phyloP scores from a whole-genome alignment of 192 early-diverging fungal species.

The Gigaspora rosea region DNA sequence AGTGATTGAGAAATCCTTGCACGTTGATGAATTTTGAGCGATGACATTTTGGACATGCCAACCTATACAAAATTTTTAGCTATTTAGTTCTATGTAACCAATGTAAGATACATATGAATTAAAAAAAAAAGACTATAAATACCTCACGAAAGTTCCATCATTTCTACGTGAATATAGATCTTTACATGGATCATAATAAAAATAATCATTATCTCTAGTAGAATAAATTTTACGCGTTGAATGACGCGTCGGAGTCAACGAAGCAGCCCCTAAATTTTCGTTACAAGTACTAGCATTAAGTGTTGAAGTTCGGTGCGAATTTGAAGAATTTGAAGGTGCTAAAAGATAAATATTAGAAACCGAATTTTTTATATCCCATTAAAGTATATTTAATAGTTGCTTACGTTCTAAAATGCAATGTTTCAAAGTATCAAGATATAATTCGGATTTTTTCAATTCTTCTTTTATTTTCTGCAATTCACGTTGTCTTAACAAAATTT shows the following conservation, averaged over 20 bases:
- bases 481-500: conserved; percentile 70
- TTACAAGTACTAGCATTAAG: too few species aligned
- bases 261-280: not conserved
- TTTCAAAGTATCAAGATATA: conserved; percentile 56
- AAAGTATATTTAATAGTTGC: not conserved
- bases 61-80: conserved; percentile 41
- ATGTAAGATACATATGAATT: conserved; percentile 25
- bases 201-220: conserved; percentile 30
- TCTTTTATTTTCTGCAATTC: conserved; percentile 64
- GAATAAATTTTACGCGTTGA: conserved; percentile 27
- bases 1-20: conserved; percentile 89
- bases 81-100: not conserved
- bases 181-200: conserved; percentile 30
- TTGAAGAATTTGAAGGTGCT: not conserved
- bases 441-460: conserved; percentile 63
- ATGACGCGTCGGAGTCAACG: conserved; percentile 17
- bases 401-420: conserved; percentile 58
- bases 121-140: conserved; percentile 1
- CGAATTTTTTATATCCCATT: not conserved
- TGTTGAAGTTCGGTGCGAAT: not conserved
- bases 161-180: conserved; percentile 41
- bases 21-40: conserved; percentile 77
- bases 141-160: conserved; percentile 48
- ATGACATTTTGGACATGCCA: conserved; percentile 77
- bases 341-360: not conserved